These are phyloP conservation scores for Phytophthora litchii DNA, from an alignment of 352 stramenopile species.

Conservation along the genomic window DNA sequence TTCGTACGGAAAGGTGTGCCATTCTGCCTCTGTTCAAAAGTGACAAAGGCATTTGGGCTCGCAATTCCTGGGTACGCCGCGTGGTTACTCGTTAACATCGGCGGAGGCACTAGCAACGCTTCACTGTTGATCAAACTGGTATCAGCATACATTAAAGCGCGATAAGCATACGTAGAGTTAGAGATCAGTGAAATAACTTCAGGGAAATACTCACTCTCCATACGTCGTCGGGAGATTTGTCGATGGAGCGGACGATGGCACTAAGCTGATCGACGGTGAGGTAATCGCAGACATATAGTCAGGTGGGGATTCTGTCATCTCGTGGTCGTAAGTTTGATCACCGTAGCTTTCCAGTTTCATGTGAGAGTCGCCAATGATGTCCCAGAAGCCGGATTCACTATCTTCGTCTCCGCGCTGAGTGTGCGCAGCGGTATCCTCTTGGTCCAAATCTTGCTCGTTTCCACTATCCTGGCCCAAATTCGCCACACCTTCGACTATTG, in stretches of 20 bases:
- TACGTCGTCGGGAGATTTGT: slow-evolving; percentile 24
- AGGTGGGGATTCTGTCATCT: slow-evolving; percentile 31
- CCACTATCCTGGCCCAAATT: slow-evolving; percentile 36
- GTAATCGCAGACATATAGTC: slow-evolving; percentile 31
- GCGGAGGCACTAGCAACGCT: slow-evolving; percentile 3
- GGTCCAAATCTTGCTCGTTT: slow-evolving; percentile 15
- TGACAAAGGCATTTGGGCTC: slow-evolving; percentile 28
- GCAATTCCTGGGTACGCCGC: slow-evolving; percentile 9
- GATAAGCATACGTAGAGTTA: background rate
- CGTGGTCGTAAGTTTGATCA: slow-evolving; percentile 42
- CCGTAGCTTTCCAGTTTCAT: slow-evolving; percentile 40
- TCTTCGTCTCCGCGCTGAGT: slow-evolving; percentile 39
- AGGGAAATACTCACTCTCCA: slow-evolving; percentile 37
- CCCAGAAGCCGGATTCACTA: slow-evolving; percentile 60
- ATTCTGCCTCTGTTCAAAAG: slow-evolving; percentile 38
- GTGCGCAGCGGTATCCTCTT: slow-evolving; percentile 1
- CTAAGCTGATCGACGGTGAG: slow-evolving; percentile 12
- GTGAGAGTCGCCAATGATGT: slow-evolving; percentile 41
- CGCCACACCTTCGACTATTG: slow-evolving; percentile 31
- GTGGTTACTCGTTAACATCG: slow-evolving; percentile 25
- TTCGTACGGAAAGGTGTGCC: slow-evolving; percentile 48
- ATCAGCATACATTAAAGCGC: no score
- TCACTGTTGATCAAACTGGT: slow-evolving; percentile 12
- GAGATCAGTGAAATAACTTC: background rate
- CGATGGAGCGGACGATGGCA: slow-evolving; percentile 26